Conservation (phyloP, 1,284 basidiomycete genomes). For the Dichomitus squalens region DNA sequence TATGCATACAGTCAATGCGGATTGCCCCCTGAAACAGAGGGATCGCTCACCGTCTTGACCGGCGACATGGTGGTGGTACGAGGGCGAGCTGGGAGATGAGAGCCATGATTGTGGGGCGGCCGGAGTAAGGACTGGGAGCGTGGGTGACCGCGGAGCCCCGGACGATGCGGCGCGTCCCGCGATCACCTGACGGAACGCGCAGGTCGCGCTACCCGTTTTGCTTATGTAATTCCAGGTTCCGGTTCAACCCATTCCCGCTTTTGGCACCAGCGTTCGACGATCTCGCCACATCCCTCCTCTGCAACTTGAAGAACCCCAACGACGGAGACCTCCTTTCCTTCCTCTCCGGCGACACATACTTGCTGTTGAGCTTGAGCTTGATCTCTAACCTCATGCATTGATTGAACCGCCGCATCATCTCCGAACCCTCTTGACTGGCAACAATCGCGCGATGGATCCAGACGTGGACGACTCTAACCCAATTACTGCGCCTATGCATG, state of each 20-base stretch:
- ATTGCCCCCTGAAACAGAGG: neutral
- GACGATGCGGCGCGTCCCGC: constrained; percentile 10
- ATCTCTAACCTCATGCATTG: neutral
- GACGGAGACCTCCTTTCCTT: constrained; percentile 1
- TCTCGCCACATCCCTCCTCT: neutral
- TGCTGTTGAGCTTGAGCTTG: neutral
- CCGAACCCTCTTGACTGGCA: neutral
- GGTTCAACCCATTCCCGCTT: constrained; percentile 9
- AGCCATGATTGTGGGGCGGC: too few relatives aligned
- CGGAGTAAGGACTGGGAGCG: neutral
- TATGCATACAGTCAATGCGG: constrained; percentile 29
- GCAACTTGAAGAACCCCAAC: neutral
- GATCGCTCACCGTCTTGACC: constrained; percentile 52
- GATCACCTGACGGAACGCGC: constrained; percentile 20
- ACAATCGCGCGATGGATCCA: constrained; percentile 11
- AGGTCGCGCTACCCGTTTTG: constrained; percentile 9
- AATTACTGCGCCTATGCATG: constrained; percentile 37
- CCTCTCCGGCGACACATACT: constrained; percentile 2
- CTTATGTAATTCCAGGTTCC: constrained; percentile 15
- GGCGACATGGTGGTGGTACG: constrained; percentile 50
- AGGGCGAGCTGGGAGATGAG: too few relatives aligned
- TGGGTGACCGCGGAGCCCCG: constrained; percentile 5
- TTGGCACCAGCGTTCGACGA: constrained; percentile 1
- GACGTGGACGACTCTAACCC: constrained; percentile 11
- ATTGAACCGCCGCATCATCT: neutral